Evolutionary conservation across 331 rosid species (phyloP).

Genomic region (Spiraea crenata): DNA sequence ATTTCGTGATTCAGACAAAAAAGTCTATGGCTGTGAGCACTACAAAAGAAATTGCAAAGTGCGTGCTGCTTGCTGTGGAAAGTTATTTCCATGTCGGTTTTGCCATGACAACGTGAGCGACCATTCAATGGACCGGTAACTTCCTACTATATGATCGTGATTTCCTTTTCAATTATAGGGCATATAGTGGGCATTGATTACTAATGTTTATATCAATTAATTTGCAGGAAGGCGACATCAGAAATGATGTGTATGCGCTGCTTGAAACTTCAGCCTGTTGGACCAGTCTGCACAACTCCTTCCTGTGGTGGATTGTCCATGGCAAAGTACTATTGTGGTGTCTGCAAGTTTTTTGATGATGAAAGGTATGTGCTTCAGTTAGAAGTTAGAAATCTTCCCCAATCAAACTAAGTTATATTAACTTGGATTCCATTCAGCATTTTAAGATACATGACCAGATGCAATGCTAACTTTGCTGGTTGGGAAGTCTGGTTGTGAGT

Average conservation of each 20-base stretch:
- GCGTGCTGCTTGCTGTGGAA: constrained; percentile 51
- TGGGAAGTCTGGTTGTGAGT: not conserved
- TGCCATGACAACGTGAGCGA: constrained; percentile 54
- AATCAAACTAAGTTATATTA: constrained; percentile 2
- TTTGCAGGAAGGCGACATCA: constrained; percentile 48
- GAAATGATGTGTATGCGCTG: constrained; percentile 62
- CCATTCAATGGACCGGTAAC: constrained; percentile 53
- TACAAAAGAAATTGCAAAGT: constrained; percentile 54
- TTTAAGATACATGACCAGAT: not conserved
- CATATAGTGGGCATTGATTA: not conserved
- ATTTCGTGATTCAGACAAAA: constrained; percentile 41
- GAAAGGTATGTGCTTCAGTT: constrained; percentile 37
- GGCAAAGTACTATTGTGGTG: constrained; percentile 51
- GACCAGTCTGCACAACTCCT: constrained; percentile 44
- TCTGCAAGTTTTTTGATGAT: constrained; percentile 60
- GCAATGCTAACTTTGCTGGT: not conserved
- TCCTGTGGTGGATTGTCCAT: constrained; percentile 46
- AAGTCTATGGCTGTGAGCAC: constrained; percentile 48
- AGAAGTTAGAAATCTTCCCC: not conserved
- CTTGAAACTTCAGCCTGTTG: constrained; percentile 49
- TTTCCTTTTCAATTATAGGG: not conserved
- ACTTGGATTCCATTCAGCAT: not conserved
- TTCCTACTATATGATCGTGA: not conserved
- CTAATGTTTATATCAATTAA: not conserved
- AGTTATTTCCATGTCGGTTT: constrained; percentile 44